Conservation (phyloP, 768 basidiomycete genomes). For the Suillus discolor region DNA sequence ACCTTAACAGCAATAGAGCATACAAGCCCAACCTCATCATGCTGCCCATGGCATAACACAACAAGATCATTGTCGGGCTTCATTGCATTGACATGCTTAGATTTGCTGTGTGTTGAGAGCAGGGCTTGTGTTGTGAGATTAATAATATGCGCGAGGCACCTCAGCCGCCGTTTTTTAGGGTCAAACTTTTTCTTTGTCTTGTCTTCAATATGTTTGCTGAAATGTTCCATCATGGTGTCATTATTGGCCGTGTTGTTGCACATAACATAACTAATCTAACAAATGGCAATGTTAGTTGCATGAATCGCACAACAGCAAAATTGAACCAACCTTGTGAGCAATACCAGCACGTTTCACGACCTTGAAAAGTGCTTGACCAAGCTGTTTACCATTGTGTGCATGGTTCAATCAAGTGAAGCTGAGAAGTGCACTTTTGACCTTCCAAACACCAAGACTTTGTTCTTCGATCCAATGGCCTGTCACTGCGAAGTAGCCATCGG, state of each 20-base stretch:
- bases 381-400: no score
- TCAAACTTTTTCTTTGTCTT: no score
- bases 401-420: background rate
- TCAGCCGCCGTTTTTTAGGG: slow-evolving; percentile 5
- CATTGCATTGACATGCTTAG: slow-evolving; percentile 26
- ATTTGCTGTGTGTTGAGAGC: slow-evolving; percentile 24
- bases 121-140: slow-evolving; percentile 36
- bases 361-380: background rate
- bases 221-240: slow-evolving; percentile 35
- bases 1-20: background rate
- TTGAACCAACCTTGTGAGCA: background rate
- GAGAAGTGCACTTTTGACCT: background rate
- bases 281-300: no score
- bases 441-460: no score
- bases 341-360: background rate
- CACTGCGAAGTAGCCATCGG: no score
- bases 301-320: no score
- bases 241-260: slow-evolving; percentile 26
- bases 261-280: no score
- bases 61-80: slow-evolving; percentile 14
- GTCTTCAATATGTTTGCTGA: slow-evolving; percentile 13
- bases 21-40: background rate
- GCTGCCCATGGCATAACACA: background rate
- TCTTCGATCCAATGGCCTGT: no score
- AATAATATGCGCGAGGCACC: slow-evolving; percentile 37